These are phyloP conservation scores for Mentha longifolia DNA, from an alignment of 257 asterid species.

Conservation along the genomic window DNA sequence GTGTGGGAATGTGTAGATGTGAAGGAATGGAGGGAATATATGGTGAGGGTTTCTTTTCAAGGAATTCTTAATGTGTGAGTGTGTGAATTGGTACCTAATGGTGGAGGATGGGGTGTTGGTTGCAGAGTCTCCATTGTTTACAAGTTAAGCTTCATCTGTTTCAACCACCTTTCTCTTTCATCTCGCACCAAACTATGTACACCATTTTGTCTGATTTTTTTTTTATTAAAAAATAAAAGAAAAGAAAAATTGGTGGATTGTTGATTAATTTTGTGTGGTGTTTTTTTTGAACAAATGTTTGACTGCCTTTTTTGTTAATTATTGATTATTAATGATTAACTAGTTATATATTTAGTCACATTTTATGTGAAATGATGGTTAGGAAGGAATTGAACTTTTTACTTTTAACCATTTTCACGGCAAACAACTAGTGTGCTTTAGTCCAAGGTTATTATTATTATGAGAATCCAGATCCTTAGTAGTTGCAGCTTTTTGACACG, in stretches of 20 bases:
- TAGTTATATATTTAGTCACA: not conserved
- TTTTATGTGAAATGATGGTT: slow-evolving; percentile 17
- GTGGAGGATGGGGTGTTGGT: slow-evolving; percentile 53
- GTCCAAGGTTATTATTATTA: not conserved
- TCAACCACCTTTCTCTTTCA: slow-evolving; percentile 43
- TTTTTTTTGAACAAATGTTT: no score
- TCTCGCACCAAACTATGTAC: slow-evolving; percentile 29
- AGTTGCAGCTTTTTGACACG: not conserved
- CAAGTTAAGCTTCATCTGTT: slow-evolving; percentile 60
- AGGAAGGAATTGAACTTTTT: not conserved
- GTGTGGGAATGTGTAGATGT: slow-evolving; percentile 28
- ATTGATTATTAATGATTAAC: slow-evolving; percentile 24
- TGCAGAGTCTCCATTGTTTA: slow-evolving; percentile 94
- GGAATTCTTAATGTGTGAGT: slow-evolving; percentile 39
- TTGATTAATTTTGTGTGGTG: no score
- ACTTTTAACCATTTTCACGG: not conserved
- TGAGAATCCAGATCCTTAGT: not conserved
- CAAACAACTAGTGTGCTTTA: not conserved
- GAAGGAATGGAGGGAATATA: slow-evolving; percentile 35
- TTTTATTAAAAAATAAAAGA: not conserved
- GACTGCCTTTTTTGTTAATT: not conserved
- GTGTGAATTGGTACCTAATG: slow-evolving; percentile 55
- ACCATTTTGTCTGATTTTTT: not conserved
- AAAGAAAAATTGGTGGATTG: no score
- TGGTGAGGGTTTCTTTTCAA: slow-evolving; percentile 51